Evolutionary conservation across 1,284 basidiomycete species (phyloP).

Genomic region (Takashimella koratensis): DNA sequence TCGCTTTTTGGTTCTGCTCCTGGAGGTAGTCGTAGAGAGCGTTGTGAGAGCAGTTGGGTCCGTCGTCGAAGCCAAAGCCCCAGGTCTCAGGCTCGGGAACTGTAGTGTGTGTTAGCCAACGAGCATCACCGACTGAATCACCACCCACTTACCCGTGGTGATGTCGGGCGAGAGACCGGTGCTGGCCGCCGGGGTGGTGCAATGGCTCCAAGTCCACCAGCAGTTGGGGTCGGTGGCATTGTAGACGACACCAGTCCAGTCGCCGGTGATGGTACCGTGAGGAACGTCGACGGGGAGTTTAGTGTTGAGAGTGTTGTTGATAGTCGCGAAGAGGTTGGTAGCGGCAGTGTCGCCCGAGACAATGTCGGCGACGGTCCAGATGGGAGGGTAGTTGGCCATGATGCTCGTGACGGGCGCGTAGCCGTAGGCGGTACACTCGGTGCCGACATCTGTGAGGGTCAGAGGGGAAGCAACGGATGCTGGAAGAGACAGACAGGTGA

Average conservation of each 20-base stretch:
- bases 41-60: conserved; percentile 53
- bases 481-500: background rate
- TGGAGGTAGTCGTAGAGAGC: conserved; percentile 54
- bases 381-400: conserved; percentile 36
- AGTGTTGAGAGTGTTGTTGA: conserved; percentile 42
- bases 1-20: conserved; percentile 53
- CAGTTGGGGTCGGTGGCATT: conserved; percentile 42
- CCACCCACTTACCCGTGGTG: no score
- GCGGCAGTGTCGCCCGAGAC: conserved; percentile 48
- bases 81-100: conserved; percentile 52
- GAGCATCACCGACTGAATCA: no score
- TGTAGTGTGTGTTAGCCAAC: no score
- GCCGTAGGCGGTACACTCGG: conserved; percentile 38
- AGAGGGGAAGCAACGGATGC: background rate
- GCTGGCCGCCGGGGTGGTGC: conserved; percentile 37
- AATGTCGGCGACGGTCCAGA: conserved; percentile 48
- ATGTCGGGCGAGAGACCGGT: conserved; percentile 45
- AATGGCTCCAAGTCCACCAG: conserved; percentile 49
- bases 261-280: conserved; percentile 42
- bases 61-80: conserved; percentile 55
- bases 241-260: conserved; percentile 32
- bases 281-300: conserved; percentile 38
- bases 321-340: conserved; percentile 29
- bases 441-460: conserved; percentile 10
- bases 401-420: conserved; percentile 31